Evolutionary conservation across 2,329 filamentous ascomycete species (phyloP).

Genomic region (Verticillium nubilum): DNA sequence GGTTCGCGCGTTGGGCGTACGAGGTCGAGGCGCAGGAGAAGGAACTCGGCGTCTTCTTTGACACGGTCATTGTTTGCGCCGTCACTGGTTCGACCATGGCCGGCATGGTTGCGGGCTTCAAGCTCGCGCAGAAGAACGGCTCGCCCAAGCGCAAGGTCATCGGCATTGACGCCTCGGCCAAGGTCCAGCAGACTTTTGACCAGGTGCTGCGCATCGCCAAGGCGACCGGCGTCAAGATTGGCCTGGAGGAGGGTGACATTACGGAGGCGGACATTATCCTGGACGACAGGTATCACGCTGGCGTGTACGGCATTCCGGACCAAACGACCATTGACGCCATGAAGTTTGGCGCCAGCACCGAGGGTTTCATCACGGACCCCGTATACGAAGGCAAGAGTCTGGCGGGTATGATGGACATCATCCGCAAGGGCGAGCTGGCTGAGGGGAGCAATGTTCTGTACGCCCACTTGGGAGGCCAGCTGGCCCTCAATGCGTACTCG

Average conservation of each 20-base stretch:
- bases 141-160: constrained; percentile 26
- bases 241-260: constrained; percentile 53
- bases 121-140: constrained; percentile 47
- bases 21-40: constrained; percentile 62
- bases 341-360: constrained; percentile 59
- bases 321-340: constrained; percentile 62
- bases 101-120: constrained; percentile 69
- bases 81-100: constrained; percentile 68
- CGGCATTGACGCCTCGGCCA: constrained; percentile 36
- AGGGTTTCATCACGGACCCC: constrained; percentile 70
- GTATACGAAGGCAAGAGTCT: constrained; percentile 74
- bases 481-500: constrained; percentile 65
- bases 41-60: constrained; percentile 58
- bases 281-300: constrained; percentile 60
- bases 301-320: constrained; percentile 63
- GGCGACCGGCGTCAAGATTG: constrained; percentile 58
- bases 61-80: constrained; percentile 62
- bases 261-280: constrained; percentile 57
- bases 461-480: constrained; percentile 65
- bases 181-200: constrained; percentile 53
- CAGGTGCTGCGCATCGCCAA: constrained; percentile 64
- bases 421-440: constrained; percentile 54
- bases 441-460: constrained; percentile 62
- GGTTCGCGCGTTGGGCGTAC: constrained; percentile 66
- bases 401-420: constrained; percentile 65